Evolutionary conservation across 148 eudicot species (phyloP), one percentile per base, ranked within the genome.

Genomic region (Cornus controversa): DNA sequence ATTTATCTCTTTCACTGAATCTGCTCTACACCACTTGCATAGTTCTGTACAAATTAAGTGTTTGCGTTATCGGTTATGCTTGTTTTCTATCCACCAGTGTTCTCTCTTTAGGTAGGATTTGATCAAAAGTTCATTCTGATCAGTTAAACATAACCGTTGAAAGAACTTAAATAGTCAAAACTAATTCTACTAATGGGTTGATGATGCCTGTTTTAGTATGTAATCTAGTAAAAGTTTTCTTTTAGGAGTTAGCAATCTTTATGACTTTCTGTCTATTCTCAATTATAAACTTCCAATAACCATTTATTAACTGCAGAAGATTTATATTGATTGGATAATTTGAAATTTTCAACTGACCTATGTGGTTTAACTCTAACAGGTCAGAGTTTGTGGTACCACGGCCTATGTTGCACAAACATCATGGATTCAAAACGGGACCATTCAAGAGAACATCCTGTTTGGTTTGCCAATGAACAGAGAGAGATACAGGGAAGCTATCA

Each of bases 351-450:
- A 65, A 47, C 3, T 26, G 1, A 70, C n/a, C 40, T 65, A 28
- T 36, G 8, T 62, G 18, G 4, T 60, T 75, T 66, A n/a, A 64
- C 72, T 62, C 28, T 57, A 70, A 67, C 80, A 93, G 98, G 88
- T 91, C 7, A 88, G 74, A 76, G 98, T 96, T 31, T 93, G 93
- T 80, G 99, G 99, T 9, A 90, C 83, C n/a, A 96, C 98, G 47
- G 99, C 97, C 57, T 96, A 96, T 69, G 99, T 96, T 60, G 97
- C 99, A 18, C 99, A 96, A 78, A 91, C 97, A 23, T 81, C 99
- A 45, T 96, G 99, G 99, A 96, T 96, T 65, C 98, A 96, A 73
- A 96, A 87, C 72, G 99, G 94, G 70, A 91, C 98, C 2, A 88
- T 96, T 67, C 80, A 96, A 80, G 98, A 92, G 47, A 96, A 96